These are phyloP conservation scores for Skeletonema tropicum DNA, from an alignment of 108 stramenopile species.

Conservation along the genomic window DNA sequence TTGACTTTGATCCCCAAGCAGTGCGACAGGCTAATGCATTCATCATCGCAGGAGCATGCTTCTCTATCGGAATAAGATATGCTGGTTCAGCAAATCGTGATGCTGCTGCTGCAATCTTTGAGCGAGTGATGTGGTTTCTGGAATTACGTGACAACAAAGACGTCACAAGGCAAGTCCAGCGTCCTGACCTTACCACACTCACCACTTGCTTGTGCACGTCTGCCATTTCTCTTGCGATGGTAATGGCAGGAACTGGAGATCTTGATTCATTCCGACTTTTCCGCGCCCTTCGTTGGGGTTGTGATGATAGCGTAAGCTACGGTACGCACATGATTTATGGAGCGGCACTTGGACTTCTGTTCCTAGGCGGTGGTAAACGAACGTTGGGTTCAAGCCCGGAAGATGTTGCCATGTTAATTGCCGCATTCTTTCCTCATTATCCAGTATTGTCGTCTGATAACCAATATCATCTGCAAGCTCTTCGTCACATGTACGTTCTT, in stretches of 20 bases:
- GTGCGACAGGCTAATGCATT: constrained; percentile 92
- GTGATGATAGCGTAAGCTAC: constrained; percentile 81
- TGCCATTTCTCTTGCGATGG: constrained; percentile 89
- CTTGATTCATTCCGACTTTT: constrained; percentile 85
- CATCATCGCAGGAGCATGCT: constrained; percentile 93
- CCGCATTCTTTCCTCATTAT: constrained; percentile 93
- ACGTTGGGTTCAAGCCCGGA: constrained; percentile 89
- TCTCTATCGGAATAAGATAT: constrained; percentile 90
- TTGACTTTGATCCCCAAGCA: constrained; percentile 82
- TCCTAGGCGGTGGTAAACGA: constrained; percentile 93
- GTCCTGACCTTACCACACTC: constrained; percentile 80
- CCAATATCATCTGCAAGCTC: constrained; percentile 96
- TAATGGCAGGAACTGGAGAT: constrained; percentile 97
- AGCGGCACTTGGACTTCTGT: constrained; percentile 92
- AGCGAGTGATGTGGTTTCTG: constrained; percentile 70
- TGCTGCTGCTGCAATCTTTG: constrained; percentile 71
- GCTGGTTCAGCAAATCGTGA: constrained; percentile 87
- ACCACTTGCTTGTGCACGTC: constrained; percentile 89
- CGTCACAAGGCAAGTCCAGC: constrained; percentile 61
- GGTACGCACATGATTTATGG: constrained; percentile 94
- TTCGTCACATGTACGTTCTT: constrained; percentile 96
- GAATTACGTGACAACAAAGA: constrained; percentile 78
- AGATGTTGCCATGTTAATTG: constrained; percentile 92
- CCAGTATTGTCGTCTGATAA: constrained; percentile 87
- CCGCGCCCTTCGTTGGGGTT: constrained; percentile 88